Conservation (phyloP, 2,329 filamentous ascomycete species). For the Colletotrichum sp. region DNA sequence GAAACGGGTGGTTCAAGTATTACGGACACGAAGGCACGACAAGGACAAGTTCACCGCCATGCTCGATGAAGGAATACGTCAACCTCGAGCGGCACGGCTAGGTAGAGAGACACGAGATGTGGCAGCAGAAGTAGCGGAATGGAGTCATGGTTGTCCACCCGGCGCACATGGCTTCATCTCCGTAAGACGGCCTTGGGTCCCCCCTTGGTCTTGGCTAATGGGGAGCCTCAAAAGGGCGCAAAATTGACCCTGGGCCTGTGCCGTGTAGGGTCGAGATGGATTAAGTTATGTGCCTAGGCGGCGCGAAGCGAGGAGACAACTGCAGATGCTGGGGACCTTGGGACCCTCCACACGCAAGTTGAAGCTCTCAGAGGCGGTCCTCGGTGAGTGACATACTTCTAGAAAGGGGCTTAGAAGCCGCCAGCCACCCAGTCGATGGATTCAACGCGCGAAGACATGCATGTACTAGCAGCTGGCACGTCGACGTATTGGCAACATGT, state of each 20-base stretch:
- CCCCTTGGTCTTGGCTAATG: constrained; percentile 5
- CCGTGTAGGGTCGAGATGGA: constrained; percentile 5
- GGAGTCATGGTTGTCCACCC: constrained; percentile 15
- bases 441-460: constrained; percentile 7
- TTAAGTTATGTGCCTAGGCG: constrained; percentile 13
- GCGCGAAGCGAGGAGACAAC: constrained; percentile 17
- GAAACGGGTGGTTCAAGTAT: constrained; percentile 19
- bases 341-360: neutral
- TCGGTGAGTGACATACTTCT: constrained; percentile 19
- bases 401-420: constrained; percentile 20
- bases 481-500: neutral
- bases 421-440: constrained; percentile 16
- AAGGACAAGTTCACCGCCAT: constrained; percentile 21
- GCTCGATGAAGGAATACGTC: constrained; percentile 6
- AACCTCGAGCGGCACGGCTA: constrained; percentile 17
- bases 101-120: constrained; percentile 13
- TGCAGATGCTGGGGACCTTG: constrained; percentile 4
- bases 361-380: constrained; percentile 2
- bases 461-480: constrained; percentile 1
- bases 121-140: neutral
- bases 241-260: neutral
- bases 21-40: constrained; percentile 2
- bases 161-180: constrained; percentile 18
- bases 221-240: constrained; percentile 19
- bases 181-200: constrained; percentile 11